These are phyloP conservation scores for Kwoniella sp. DNA, from an alignment of 768 basidiomycete genomes.

Conservation along the genomic window DNA sequence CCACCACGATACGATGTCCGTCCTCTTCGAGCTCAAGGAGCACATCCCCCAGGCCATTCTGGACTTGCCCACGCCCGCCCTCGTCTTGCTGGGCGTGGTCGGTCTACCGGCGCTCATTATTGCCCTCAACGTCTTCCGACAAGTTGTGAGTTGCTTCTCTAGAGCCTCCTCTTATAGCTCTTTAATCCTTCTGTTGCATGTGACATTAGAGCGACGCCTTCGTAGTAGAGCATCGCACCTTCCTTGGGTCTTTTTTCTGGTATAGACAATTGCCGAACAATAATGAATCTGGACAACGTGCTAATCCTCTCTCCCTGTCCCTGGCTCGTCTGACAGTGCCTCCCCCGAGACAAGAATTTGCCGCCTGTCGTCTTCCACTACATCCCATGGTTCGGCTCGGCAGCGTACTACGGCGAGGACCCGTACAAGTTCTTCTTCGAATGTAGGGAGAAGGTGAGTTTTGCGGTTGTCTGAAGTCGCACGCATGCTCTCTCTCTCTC, in stretches of 20 bases:
- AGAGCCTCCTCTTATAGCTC: not conserved
- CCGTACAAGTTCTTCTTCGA: constrained; percentile 83
- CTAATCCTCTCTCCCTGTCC: not conserved
- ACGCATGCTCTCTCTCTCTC: no score
- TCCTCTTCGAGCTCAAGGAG: not conserved
- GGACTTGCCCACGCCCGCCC: not conserved
- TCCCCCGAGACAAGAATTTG: constrained; percentile 69
- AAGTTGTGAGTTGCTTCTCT: constrained; percentile 64
- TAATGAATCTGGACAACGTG: not conserved
- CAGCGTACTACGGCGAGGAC: constrained; percentile 85
- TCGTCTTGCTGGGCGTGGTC: constrained; percentile 58
- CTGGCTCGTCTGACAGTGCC: constrained; percentile 59
- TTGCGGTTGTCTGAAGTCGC: not conserved
- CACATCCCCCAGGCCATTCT: constrained; percentile 9
- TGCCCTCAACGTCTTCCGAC: constrained; percentile 73
- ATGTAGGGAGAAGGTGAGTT: constrained; percentile 60
- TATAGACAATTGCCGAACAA: no score
- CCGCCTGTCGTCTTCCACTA: constrained; percentile 94
- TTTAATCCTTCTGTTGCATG: no score
- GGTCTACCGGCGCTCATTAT: constrained; percentile 72
- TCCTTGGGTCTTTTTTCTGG: no score
- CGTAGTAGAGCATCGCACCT: no score
- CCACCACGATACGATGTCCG: not conserved
- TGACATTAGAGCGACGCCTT: no score
- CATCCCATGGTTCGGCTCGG: constrained; percentile 87